Base-by-base conservation (phyloP, 345 rosid species). In the Mallotus nudiflorus region DNA sequence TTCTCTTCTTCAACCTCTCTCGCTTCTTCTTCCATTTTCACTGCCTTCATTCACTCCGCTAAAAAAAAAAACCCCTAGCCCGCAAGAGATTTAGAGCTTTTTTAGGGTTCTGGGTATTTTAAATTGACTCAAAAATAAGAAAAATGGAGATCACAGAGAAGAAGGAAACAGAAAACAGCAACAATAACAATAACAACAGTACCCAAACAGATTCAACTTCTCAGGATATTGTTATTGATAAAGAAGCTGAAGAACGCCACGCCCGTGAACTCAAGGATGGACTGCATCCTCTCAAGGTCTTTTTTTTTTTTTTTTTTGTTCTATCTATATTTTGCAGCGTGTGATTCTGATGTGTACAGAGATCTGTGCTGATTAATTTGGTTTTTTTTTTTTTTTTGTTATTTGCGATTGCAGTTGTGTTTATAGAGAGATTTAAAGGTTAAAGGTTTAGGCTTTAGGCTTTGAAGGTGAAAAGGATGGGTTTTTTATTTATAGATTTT, bases 251-350 rank as follows among this genome's bases (percentile, higher is more conserved):
- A 68, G 92, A 93, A 75, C 90, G 92, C 78, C 84, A 81, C 37
- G 83, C 91, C 46, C 91, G 85, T 45, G 97, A 90, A 19, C 92
- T 87, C 77, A 91, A 94, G 72, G 89, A 88, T 74, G 84, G 93
- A 44, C 78, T 90, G 39, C 98, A 95, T 76, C 96, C 99, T 75
- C 96, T 95, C 58, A 88, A 89, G 97, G 97, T 93, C 48, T 3
- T 10, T 11, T 27, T 4, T 3, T 4, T 42, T 4, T 4, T 42
- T 4, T 42, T 45, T 54, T 4, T 51, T 62, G 20, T 0, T 33
- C n/a, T 70, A 24, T 52, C 9, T 14, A 46, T 22, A 19, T 16
- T 59, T 59, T 45, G 42, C 25, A 1, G 20, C 5, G 40, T 42
- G 9, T 42, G 46, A 42, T 42, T 42, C 14, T 42, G 46, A 12